phyloP scores from a whole-genome alignment of 306 rosid genomes.

The Delonix regia region DNA sequence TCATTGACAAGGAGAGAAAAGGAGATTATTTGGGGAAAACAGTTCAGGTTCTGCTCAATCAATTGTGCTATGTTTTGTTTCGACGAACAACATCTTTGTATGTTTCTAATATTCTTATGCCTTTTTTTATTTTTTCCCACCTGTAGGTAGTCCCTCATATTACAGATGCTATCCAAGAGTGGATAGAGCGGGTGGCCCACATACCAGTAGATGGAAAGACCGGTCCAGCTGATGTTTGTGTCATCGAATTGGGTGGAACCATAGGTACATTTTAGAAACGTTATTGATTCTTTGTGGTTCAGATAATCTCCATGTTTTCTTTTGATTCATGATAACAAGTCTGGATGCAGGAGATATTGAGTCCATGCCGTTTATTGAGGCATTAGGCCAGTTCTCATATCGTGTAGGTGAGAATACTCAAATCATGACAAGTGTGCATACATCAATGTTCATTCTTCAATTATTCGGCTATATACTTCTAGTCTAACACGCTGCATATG shows the following conservation, averaged over 20 bases:
- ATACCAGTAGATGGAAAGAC: slow-evolving; percentile 77
- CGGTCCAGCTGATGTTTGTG: slow-evolving; percentile 87
- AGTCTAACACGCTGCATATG: slow-evolving; percentile 16
- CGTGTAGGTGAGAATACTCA: slow-evolving; percentile 64
- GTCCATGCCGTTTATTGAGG: slow-evolving; percentile 84
- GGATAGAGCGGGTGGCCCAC: slow-evolving; percentile 89
- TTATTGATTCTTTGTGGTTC: slow-evolving; percentile 31
- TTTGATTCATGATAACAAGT: slow-evolving; percentile 12
- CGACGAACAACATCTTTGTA: slow-evolving; percentile 29
- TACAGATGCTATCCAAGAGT: slow-evolving; percentile 86
- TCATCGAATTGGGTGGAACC: slow-evolving; percentile 91
- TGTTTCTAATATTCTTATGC: slow-evolving; percentile 8
- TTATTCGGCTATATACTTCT: slow-evolving; percentile 2
- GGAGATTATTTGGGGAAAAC: slow-evolving; percentile 91
- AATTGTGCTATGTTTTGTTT: slow-evolving; percentile 5
- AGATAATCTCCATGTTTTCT: not conserved
- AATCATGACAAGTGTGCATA: not conserved
- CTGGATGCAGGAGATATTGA: slow-evolving; percentile 80
- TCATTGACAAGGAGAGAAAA: slow-evolving; percentile 76
- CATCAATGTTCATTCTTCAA: not conserved
- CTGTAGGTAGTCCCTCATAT: slow-evolving; percentile 84
- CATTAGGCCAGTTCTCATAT: slow-evolving; percentile 78
- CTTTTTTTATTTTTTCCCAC: not conserved
- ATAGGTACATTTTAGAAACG: slow-evolving; percentile 57
- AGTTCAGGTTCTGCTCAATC: slow-evolving; percentile 65